A percentile compares a stretch with the other conserved stretches of the same genome.
Evolutionary conservation across 495 filamentous ascomycete genomes (phyloP).

Genomic region (Neurospora sp.): DNA sequence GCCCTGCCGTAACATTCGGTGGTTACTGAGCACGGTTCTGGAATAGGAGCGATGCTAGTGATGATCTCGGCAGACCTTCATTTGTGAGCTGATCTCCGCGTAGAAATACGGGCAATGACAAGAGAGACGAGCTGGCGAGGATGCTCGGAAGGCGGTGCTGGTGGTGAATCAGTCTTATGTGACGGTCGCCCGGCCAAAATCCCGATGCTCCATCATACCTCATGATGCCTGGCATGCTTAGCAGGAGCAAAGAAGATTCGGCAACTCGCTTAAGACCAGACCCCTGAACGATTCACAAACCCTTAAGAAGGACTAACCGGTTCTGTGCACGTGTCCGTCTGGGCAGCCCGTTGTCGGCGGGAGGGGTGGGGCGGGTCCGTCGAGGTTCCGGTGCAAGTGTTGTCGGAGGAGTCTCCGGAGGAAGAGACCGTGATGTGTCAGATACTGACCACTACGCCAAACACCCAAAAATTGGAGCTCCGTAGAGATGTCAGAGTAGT

Average conservation of each 20-base stretch:
- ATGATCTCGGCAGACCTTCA: background rate
- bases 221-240: background rate
- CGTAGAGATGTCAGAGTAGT: no score
- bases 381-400: background rate
- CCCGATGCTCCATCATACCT: background rate
- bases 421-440: background rate
- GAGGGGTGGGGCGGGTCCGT: background rate
- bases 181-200: background rate
- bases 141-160: background rate
- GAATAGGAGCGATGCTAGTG: background rate
- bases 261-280: background rate
- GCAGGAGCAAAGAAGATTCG: background rate
- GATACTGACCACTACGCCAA: no score
- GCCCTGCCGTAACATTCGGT: background rate
- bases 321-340: background rate
- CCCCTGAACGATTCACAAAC: background rate
- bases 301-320: background rate
- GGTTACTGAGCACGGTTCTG: background rate
- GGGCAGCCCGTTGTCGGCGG: background rate
- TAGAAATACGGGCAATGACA: background rate
- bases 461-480: no score
- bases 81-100: background rate
- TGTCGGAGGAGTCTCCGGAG: background rate
- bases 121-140: background rate
- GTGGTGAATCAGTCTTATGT: background rate